A percentile compares a stretch with the other conserved stretches of the same genome.
Conservation (phyloP, 176 grass and related monocot genomes). For the Oryza nivara region DNA sequence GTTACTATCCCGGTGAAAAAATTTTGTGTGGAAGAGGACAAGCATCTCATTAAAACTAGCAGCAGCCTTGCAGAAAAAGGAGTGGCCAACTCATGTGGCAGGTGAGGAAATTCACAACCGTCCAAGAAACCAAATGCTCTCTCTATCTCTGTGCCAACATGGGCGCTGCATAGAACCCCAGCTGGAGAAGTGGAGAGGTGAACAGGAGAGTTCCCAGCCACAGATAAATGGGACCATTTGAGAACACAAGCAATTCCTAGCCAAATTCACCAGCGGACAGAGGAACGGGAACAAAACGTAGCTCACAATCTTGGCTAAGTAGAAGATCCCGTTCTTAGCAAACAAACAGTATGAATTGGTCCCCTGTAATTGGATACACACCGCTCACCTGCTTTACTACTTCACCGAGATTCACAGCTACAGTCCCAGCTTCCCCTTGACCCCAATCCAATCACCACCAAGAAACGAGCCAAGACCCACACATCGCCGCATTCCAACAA, state of each 20-base stretch:
- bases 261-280: not conserved
- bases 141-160: not conserved
- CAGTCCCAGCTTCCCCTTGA: not conserved
- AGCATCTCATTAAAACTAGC: constrained; percentile 17
- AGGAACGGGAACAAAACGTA: not conserved
- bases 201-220: not conserved
- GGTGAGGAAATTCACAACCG: constrained; percentile 5
- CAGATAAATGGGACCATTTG: constrained; percentile 6
- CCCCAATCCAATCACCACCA: not conserved
- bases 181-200: not conserved
- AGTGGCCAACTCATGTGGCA: constrained; percentile 17
- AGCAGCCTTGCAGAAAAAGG: not conserved
- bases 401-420: constrained; percentile 2
- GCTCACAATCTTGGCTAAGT: constrained; percentile 23
- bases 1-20: not conserved
- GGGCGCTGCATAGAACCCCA: constrained; percentile 39
- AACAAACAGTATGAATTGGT: not conserved
- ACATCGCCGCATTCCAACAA: not conserved
- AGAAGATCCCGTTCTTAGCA: not conserved
- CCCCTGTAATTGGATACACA: not conserved
- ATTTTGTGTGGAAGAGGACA: constrained; percentile 1
- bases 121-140: constrained; percentile 37
- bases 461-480: not conserved
- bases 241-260: constrained; percentile 4
- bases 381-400: not conserved